Conservation (phyloP, 768 basidiomycete species). For the Tremella fuciformis region DNA sequence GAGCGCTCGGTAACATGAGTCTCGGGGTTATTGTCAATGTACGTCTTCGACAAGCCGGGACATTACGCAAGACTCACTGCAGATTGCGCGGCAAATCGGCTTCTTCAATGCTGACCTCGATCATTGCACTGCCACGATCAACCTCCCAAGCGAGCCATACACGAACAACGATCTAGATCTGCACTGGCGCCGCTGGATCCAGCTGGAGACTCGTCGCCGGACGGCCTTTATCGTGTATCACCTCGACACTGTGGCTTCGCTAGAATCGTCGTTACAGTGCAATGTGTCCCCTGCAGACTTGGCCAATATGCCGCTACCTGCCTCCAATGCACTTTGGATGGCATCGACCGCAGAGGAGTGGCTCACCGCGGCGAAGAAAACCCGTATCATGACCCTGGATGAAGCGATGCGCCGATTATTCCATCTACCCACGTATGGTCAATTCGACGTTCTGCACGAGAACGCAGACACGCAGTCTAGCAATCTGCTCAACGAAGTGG, state of each 20-base stretch:
- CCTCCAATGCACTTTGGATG: slow-evolving; percentile 52
- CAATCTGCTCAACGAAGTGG: slow-evolving; percentile 39
- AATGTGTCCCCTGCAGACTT: slow-evolving; percentile 46
- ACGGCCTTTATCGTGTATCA: slow-evolving; percentile 52
- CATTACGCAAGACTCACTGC: neutral
- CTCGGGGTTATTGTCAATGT: slow-evolving; percentile 49
- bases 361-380: slow-evolving; percentile 42
- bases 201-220: slow-evolving; percentile 51
- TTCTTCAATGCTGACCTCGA: slow-evolving; percentile 47
- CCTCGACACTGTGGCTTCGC: slow-evolving; percentile 52
- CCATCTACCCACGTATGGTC: slow-evolving; percentile 42
- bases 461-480: slow-evolving; percentile 37
- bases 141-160: slow-evolving; percentile 27
- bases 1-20: slow-evolving; percentile 45
- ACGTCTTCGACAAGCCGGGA: slow-evolving; percentile 11
- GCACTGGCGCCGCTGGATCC: slow-evolving; percentile 52
- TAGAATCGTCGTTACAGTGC: slow-evolving; percentile 51
- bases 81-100: slow-evolving; percentile 52
- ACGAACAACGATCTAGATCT: slow-evolving; percentile 46
- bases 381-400: slow-evolving; percentile 43
- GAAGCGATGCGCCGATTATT: slow-evolving; percentile 47
- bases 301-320: slow-evolving; percentile 51
- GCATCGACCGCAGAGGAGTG: slow-evolving; percentile 49
- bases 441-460: slow-evolving; percentile 41
- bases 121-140: slow-evolving; percentile 35